Percentiles rank a stretch among this genome's conserved stretches.
These are phyloP conservation scores for Backusella tuberculispora DNA, from an alignment of 192 early-diverging fungal species.

Conservation along the genomic window DNA sequence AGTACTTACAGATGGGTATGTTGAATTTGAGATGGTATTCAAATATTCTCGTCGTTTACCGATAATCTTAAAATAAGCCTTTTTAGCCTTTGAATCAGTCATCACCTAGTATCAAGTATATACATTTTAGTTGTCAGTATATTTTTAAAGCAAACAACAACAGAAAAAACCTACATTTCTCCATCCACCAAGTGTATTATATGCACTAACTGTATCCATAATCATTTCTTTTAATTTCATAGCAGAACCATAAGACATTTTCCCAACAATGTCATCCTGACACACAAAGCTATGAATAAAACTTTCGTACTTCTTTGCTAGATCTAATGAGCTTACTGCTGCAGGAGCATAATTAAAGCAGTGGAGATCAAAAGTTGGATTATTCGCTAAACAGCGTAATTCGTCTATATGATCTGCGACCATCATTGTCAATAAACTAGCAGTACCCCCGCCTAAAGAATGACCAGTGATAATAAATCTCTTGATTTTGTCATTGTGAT, in stretches of 20 bases:
- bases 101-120: constrained; percentile 18
- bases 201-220: constrained; percentile 47
- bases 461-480: constrained; percentile 63
- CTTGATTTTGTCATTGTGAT: constrained; percentile 38
- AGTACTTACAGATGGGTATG: constrained; percentile 32
- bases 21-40: constrained; percentile 9
- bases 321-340: constrained; percentile 50
- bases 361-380: constrained; percentile 46
- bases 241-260: constrained; percentile 68
- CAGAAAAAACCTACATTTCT: constrained; percentile 15
- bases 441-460: constrained; percentile 64
- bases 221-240: constrained; percentile 65
- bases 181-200: constrained; percentile 35
- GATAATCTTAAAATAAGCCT: constrained; percentile 34
- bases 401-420: constrained; percentile 50
- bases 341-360: constrained; percentile 60
- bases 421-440: constrained; percentile 67
- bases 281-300: constrained; percentile 62
- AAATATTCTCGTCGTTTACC: constrained; percentile 23
- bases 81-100: constrained; percentile 22
- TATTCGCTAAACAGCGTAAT: constrained; percentile 29
- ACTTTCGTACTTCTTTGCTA: constrained; percentile 51
- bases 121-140: background rate
- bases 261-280: constrained; percentile 63
- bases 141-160: background rate